Base-by-base conservation (phyloP, 306 rosid species). In the Acacia acuminata region DNA sequence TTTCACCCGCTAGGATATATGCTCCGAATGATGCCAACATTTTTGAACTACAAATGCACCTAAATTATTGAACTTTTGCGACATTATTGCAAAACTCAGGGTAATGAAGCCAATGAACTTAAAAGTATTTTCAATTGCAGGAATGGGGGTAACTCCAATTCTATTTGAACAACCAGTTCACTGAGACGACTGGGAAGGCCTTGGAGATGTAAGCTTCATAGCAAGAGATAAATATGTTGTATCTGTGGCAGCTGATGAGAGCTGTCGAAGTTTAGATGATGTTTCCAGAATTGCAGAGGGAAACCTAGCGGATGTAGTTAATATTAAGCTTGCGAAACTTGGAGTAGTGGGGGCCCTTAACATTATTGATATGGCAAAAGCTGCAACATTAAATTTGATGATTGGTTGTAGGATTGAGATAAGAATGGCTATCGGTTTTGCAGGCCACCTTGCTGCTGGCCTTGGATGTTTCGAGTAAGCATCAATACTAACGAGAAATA, bases 181-280 rank as follows among this genome's bases (percentile, higher is more conserved):
- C 58, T 86, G 97, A 87, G 97, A 96, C 83, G 94, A 96, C 83
- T 96, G 98, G 99, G 97, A 96, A 74, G 99, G 99, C 76, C 98
- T 96, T 74, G 94, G 92, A 79, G 63, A 87, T 79, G 98, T 96
- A 11, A 85, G 88, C 79, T 83, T 11, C 2, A 65, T 91, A 38
- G 92, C 97, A 2, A 84, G 91, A 86, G 91, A 92, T 25, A 91
- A 82, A 71, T 96, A 90, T 70, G 96, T 96, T 42, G 88, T 96
- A 64, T 93, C 92, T 66, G 94, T 92, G 87, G 99, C 97, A 73
- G 98, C 99, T 68, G 98, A 96, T 75, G 99, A 96, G 92, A 93
- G 99, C 80, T 91, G 98, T 81, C 88, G 94, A 75, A 81, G 92
- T 84, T 30, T 91, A 75, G 80, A 10, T 55, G 98, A 96, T 82